Base-by-base conservation (phyloP, 257 asterid species). In the Solanum bukasovii region DNA sequence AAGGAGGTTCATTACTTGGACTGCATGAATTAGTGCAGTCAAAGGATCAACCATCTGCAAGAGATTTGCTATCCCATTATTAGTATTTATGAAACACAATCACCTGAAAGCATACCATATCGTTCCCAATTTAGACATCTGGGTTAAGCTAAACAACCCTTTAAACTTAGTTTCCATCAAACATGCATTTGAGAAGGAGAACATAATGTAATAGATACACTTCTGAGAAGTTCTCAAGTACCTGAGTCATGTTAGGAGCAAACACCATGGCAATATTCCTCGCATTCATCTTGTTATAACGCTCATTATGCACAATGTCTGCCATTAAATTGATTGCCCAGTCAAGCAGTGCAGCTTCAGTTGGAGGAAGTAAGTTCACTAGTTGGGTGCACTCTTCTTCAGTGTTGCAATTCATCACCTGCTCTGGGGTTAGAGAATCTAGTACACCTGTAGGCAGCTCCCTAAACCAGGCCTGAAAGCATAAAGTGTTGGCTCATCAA, bases 171-270 rank as follows among this genome's bases (percentile, higher is more conserved):
- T 67, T 31, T 42, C 42, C 37, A 23, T 87, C 35, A 68, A 81
- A 13, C 31, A 68, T 16, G 25, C 42, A 65, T 42, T 77, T 5
- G 65, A 11, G 78, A 78, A 85, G 87, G 81, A 87, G 38, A 77
- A 52, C 65, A 40, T 21, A n/a, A n/a, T 46, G 56, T 27, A 37
- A 46, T 12, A 74, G 20, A 44, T 56, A 29, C 29, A 31, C 16
- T 18, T 37, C 44, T 72, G 83, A 84, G 34, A 83, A 84, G 72
- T 44, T 52, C 25, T 25, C 13, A 65, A 37, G 86, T 49, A 95
- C 98, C 98, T 95, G 93, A 88, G 98, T 95, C 98, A 96, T 96
- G 91, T 95, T 96, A 74, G 98, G 98, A 40, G 98, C 98, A 90
- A 96, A 95, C 9, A 96, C 98, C 98, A 96, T 94, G 13, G 98